Base-by-base conservation (phyloP, 2,329 filamentous ascomycete genomes). In the Lecanicillium sp. region DNA sequence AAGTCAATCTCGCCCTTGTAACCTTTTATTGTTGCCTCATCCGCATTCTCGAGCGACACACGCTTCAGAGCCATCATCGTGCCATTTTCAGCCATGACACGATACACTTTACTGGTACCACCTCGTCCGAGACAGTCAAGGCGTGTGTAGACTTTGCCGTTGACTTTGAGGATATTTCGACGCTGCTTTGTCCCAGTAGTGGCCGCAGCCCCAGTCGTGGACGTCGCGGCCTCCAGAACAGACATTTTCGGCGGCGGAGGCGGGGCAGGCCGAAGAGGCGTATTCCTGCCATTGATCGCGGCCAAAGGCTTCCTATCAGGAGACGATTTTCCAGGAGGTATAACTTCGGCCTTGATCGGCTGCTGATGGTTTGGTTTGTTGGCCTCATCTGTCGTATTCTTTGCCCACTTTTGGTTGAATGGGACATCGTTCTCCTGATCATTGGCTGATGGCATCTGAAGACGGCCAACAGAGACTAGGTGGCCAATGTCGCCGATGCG, bases 1-100 rank as follows among this genome's bases (percentile, higher is more conserved):
- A 98, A 69, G 51, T 95, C 89, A 42, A 98, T 98, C 59, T 98
- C 92, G 39, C 90, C 90, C 58, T 94, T 92, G 67, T 85, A 96
- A 1, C 90, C 90, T 42, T 77, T 75, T 37, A 98, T 78, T 1
- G 86, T 85, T 17, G 72, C 68, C 48, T 92, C 86, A 54, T 98
- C 90, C 19, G 87, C 85, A 51, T 90, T 84, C 54, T 94, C 88
- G 7, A 96, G 71, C 37, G 90, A 86, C 17, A 98, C 92, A 35
- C 87, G 75, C 64, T 98, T 98, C 48, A 98, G 64, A 1, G 92
- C 92, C 60, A 95, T 89, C 61, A 95, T 86, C 58, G 89, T 94
- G 53, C 87, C 89, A 54, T 95, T 96, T 59, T 98, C 92, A 0
- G 92, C 90, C 69, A 94, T 94, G 25, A 98, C 92, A 33, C 88